These are phyloP conservation scores for Fusarium sarcochroum DNA, from an alignment of 2,329 filamentous ascomycete genomes.

Conservation along the genomic window DNA sequence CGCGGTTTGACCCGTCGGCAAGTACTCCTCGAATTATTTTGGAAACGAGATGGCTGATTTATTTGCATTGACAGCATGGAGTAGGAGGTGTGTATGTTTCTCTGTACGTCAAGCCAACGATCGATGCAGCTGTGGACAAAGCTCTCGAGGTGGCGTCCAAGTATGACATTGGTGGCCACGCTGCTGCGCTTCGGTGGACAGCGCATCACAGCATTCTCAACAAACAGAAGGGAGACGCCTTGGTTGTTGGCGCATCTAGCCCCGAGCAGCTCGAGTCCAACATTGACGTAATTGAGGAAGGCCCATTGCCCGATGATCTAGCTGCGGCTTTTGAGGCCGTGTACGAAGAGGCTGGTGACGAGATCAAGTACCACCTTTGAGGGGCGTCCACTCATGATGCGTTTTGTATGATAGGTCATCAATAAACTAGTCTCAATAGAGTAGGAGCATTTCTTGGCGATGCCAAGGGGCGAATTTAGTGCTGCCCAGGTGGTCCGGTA, in stretches of 20 bases:
- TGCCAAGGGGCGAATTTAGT: background rate
- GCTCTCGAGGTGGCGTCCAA: constrained; percentile 48
- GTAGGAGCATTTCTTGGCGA: constrained; percentile 33
- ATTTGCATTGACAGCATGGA: background rate
- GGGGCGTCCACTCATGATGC: background rate
- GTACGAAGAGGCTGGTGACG: constrained; percentile 33
- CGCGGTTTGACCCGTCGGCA: constrained; percentile 48
- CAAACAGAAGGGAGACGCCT: constrained; percentile 51
- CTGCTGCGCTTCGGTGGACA: constrained; percentile 59
- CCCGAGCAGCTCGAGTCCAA: constrained; percentile 54
- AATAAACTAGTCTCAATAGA: background rate
- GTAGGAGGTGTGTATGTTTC: constrained; percentile 45
- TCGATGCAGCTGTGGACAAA: constrained; percentile 48
- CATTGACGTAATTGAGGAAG: constrained; percentile 55
- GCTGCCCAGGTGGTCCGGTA: too few relatives aligned
- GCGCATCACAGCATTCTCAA: constrained; percentile 54
- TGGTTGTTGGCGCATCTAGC: constrained; percentile 56
- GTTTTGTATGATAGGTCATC: too few relatives aligned
- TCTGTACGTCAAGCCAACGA: constrained; percentile 49
- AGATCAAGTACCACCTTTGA: constrained; percentile 38
- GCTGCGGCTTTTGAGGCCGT: constrained; percentile 44
- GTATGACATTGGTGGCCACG: constrained; percentile 56
- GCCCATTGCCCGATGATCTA: constrained; percentile 57
- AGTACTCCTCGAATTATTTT: background rate
- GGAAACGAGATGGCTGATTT: background rate